Conservation (phyloP, 2,329 filamentous ascomycete genomes). For the Claviceps sp. region DNA sequence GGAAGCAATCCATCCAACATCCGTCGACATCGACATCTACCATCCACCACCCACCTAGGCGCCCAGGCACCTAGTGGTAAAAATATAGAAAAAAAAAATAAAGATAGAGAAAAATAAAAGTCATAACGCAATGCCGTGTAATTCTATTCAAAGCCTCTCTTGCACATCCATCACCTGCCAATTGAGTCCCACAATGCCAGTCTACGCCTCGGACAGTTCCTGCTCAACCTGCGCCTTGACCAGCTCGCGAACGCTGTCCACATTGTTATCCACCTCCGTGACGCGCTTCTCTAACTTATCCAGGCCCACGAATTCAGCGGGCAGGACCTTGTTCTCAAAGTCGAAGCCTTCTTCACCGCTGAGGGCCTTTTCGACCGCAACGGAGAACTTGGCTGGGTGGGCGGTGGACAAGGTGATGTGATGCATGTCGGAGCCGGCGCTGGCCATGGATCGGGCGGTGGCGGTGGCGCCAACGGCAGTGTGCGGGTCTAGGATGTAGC, state of each 20-base stretch:
- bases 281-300: slow-evolving; percentile 65
- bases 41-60: no score
- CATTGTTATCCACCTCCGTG: slow-evolving; percentile 53
- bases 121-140: not conserved
- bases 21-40: no score
- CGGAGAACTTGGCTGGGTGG: slow-evolving; percentile 88
- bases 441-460: slow-evolving; percentile 52
- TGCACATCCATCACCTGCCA: no score
- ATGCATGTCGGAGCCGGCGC: slow-evolving; percentile 35
- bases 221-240: slow-evolving; percentile 60
- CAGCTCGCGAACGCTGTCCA: slow-evolving; percentile 62
- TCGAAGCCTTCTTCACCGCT: slow-evolving; percentile 57
- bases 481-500: slow-evolving; percentile 88
- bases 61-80: no score
- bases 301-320: slow-evolving; percentile 68
- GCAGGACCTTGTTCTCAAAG: slow-evolving; percentile 63
- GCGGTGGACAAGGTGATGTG: slow-evolving; percentile 86
- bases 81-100: no score
- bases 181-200: no score
- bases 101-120: not conserved
- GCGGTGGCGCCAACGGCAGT: slow-evolving; percentile 77
- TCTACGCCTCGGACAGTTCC: slow-evolving; percentile 33
- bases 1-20: no score
- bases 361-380: slow-evolving; percentile 70
- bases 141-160: not conserved